Percentiles rank a stretch among this genome's conserved stretches.
These are phyloP conservation scores for Exserohilum turcica DNA, from an alignment of 2,329 filamentous ascomycete species.

Conservation along the genomic window DNA sequence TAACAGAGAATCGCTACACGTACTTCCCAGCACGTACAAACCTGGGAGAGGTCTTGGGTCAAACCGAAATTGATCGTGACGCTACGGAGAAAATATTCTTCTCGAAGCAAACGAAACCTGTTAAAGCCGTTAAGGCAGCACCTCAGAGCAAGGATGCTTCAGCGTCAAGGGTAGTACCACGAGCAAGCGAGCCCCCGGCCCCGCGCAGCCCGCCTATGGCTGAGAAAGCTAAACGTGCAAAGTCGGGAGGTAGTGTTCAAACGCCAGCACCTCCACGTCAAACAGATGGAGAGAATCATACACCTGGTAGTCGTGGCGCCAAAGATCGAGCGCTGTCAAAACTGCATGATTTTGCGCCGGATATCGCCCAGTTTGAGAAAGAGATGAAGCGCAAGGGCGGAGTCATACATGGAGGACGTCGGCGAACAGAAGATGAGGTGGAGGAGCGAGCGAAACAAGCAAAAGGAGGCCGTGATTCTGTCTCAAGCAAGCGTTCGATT, in stretches of 20 bases:
- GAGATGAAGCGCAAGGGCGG: constrained; percentile 83
- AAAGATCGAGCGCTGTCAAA: constrained; percentile 82
- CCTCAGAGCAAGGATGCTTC: constrained; percentile 22
- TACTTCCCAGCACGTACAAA: constrained; percentile 90
- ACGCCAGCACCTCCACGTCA: constrained; percentile 57
- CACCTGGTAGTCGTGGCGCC: constrained; percentile 82
- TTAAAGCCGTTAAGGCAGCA: constrained; percentile 28
- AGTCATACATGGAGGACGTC: constrained; percentile 61
- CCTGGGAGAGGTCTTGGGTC: constrained; percentile 88
- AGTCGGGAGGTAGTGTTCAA: constrained; percentile 39
- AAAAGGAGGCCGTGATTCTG: constrained; percentile 46
- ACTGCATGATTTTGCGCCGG: constrained; percentile 76
- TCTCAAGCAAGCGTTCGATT: constrained; percentile 52
- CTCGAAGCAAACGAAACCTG: constrained; percentile 31
- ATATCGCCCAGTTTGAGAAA: constrained; percentile 90
- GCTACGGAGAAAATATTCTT: constrained; percentile 74
- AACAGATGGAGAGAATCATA: constrained; percentile 74
- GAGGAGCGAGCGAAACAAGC: constrained; percentile 35
- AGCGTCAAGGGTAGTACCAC: constrained; percentile 27
- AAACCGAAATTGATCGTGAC: constrained; percentile 78
- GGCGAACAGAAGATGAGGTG: constrained; percentile 46
- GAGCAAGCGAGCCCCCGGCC: constrained; percentile 7
- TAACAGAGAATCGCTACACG: constrained; percentile 76
- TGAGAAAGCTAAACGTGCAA: constrained; percentile 37
- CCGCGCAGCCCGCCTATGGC: constrained; percentile 25